phyloP scores from a whole-genome alignment of 148 eudicot species.

The Beta vulgaris region DNA sequence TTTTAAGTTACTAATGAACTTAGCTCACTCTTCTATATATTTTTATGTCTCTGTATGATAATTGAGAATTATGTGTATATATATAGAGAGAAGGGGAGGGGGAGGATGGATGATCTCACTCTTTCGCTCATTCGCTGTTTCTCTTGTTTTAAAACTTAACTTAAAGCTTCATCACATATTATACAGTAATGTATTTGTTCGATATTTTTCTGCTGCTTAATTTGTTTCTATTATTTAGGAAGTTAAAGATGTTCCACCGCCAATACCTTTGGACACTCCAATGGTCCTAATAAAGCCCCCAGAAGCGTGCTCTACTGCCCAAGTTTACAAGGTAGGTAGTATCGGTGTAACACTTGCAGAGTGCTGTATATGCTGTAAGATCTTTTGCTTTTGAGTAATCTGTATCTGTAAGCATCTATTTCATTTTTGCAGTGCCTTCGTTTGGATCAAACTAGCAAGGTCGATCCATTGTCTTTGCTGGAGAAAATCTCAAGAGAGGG shows the following conservation, averaged over 20 bases:
- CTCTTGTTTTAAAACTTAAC: no score
- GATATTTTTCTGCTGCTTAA: neutral
- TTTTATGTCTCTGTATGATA: no score
- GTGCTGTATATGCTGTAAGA: neutral
- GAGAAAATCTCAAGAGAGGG: constrained; percentile 70
- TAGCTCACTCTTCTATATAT: no score
- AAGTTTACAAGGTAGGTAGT: constrained; percentile 81
- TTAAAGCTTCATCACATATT: neutral
- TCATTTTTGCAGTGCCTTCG: constrained; percentile 50
- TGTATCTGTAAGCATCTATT: neutral
- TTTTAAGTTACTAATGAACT: no score
- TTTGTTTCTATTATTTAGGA: constrained; percentile 36
- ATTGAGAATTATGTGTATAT: no score
- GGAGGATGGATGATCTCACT: neutral
- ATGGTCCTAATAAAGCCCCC: constrained; percentile 94
- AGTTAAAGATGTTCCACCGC: constrained; percentile 71
- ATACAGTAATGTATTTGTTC: neutral
- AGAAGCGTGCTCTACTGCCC: constrained; percentile 90
- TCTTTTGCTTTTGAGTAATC: neutral
- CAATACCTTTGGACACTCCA: constrained; percentile 64
- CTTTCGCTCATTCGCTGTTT: no score
- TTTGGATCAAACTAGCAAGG: constrained; percentile 65
- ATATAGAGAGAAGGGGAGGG: no score
- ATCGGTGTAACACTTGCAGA: neutral
- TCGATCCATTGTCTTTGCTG: constrained; percentile 72